Evolutionary conservation across 2,329 filamentous ascomycete species (phyloP).

Genomic region (Chaetomium olivaceum): DNA sequence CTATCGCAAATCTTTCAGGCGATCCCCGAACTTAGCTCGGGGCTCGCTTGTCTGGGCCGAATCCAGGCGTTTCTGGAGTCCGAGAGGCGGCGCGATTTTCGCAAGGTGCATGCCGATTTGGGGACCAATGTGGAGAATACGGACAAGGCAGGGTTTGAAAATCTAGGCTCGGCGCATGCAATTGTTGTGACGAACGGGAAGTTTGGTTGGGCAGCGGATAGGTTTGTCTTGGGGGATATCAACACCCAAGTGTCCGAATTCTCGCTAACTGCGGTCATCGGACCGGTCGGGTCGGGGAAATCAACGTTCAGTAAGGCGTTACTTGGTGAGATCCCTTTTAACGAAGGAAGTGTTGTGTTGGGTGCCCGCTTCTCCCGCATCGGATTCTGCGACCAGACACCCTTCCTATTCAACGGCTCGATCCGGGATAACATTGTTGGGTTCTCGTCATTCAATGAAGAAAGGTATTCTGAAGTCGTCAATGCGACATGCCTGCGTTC

Average conservation of each 20-base stretch:
- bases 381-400: slow-evolving; percentile 44
- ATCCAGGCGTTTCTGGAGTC: slow-evolving; percentile 37
- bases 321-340: slow-evolving; percentile 40
- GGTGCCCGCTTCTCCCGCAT: slow-evolving; percentile 28
- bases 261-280: slow-evolving; percentile 44
- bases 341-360: slow-evolving; percentile 33
- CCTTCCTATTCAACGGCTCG: slow-evolving; percentile 40
- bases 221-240: slow-evolving; percentile 33
- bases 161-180: too few relatives aligned
- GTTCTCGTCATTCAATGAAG: slow-evolving; percentile 31
- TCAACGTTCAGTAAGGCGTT: slow-evolving; percentile 46
- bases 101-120: slow-evolving; percentile 7
- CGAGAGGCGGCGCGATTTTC: slow-evolving; percentile 35
- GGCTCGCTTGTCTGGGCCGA: slow-evolving; percentile 30
- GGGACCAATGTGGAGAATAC: not conserved
- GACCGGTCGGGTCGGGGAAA: slow-evolving; percentile 49
- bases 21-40: slow-evolving; percentile 26
- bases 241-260: slow-evolving; percentile 37
- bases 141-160: not conserved
- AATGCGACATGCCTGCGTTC: slow-evolving; percentile 36
- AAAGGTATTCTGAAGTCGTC: slow-evolving; percentile 36
- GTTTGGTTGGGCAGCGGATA: slow-evolving; percentile 23
- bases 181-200: slow-evolving; percentile 30
- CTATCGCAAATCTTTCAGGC: slow-evolving; percentile 28
- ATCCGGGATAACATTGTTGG: slow-evolving; percentile 39